A percentile compares a stretch with the other conserved stretches of the same genome.
phyloP scores from a whole-genome alignment of 768 basidiomycete genomes.

The Xerocomus brunneocitrinus region DNA sequence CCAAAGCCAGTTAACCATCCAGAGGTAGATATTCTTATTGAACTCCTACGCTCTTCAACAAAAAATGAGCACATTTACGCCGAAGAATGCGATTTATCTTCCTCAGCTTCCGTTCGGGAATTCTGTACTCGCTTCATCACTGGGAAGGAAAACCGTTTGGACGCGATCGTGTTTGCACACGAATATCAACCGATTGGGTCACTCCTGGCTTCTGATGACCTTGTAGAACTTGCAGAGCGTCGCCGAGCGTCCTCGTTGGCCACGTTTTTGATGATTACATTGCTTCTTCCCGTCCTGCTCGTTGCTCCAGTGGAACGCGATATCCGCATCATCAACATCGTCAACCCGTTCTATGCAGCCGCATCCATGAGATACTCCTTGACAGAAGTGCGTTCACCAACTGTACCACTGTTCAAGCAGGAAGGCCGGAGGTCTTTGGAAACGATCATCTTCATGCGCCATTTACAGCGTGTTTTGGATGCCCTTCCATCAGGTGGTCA shows the following conservation, averaged over 20 bases:
- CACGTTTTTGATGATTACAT: slow-evolving; percentile 73
- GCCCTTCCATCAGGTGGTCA: slow-evolving; percentile 66
- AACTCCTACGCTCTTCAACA: slow-evolving; percentile 61
- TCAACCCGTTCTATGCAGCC: slow-evolving; percentile 89
- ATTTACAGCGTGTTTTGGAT: slow-evolving; percentile 82
- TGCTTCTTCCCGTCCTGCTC: slow-evolving; percentile 75
- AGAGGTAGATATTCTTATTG: slow-evolving; percentile 54
- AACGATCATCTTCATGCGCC: slow-evolving; percentile 59
- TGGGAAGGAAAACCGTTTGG: slow-evolving; percentile 63
- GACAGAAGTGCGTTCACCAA: slow-evolving; percentile 25
- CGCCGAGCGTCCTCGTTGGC: slow-evolving; percentile 55
- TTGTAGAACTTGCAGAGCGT: slow-evolving; percentile 28
- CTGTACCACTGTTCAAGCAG: slow-evolving; percentile 37
- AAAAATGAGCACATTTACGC: slow-evolving; percentile 76
- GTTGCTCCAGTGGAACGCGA: slow-evolving; percentile 84
- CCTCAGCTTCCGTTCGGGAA: slow-evolving; percentile 58
- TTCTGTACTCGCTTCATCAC: slow-evolving; percentile 70
- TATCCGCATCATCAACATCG: slow-evolving; percentile 80
- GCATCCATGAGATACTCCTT: slow-evolving; percentile 46
- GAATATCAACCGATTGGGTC: slow-evolving; percentile 67
- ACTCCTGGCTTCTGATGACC: slow-evolving; percentile 31
- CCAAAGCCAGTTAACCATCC: slow-evolving; percentile 47
- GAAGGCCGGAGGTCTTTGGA: slow-evolving; percentile 68
- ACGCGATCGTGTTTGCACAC: slow-evolving; percentile 74
- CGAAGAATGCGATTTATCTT: slow-evolving; percentile 70